A percentile compares a stretch with the other conserved stretches of the same genome.
Conservation (phyloP, 495 filamentous ascomycete species). For the Xylaria sp. region DNA sequence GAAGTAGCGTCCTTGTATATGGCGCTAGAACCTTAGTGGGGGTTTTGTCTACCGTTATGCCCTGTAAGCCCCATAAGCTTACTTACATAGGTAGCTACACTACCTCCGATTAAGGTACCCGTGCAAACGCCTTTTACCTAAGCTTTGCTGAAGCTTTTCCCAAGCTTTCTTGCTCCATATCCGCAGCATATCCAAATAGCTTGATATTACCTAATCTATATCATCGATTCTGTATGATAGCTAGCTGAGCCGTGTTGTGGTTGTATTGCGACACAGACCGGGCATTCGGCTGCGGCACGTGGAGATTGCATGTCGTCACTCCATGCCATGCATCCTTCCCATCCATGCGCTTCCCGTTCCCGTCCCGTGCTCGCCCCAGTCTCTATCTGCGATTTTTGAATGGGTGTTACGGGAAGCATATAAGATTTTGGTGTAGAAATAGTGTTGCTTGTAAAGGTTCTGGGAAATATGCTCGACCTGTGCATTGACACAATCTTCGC, state of each 20-base stretch:
- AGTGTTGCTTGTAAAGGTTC: not conserved
- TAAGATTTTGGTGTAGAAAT: not conserved
- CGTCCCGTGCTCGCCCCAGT: not conserved
- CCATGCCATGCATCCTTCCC: not conserved
- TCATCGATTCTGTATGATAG: not conserved
- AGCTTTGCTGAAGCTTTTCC: not conserved
- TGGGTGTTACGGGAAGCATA: not conserved
- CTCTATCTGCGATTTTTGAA: not conserved
- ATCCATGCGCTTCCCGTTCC: not conserved
- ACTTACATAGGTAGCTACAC: not conserved
- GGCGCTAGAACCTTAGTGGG: not conserved
- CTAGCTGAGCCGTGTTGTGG: constrained; percentile 2
- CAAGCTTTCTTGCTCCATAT: not conserved
- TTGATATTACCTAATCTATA: not conserved
- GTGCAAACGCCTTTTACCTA: too few relatives aligned
- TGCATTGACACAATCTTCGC: not conserved
- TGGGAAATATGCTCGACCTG: not conserved
- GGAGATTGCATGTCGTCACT: constrained; percentile 11
- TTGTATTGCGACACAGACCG: constrained; percentile 5
- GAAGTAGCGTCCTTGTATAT: not conserved
- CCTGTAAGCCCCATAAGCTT: not conserved
- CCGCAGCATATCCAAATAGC: not conserved
- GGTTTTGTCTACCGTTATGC: not conserved
- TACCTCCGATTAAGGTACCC: not conserved
- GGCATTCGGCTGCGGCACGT: constrained; percentile 10